These are phyloP conservation scores for Xylaria arbuscula DNA, from an alignment of 2,329 filamentous ascomycete species.

Conservation along the genomic window DNA sequence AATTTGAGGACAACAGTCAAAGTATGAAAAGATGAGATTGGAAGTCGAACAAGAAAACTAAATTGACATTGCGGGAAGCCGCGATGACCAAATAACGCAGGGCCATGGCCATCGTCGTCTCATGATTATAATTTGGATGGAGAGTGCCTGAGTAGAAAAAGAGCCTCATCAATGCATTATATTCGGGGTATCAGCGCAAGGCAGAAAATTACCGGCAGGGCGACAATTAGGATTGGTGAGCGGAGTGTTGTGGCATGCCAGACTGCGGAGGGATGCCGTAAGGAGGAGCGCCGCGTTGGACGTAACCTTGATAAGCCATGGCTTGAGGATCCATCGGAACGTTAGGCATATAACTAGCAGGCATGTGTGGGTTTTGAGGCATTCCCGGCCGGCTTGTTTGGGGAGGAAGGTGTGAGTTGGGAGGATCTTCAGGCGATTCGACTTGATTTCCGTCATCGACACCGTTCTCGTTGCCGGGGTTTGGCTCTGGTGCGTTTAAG, in stretches of 20 bases:
- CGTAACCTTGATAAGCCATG: constrained; percentile 84
- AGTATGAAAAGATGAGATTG: constrained; percentile 45
- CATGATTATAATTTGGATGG: constrained; percentile 53
- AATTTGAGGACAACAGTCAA: constrained; percentile 34
- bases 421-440: constrained; percentile 91
- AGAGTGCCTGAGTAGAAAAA: constrained; percentile 51
- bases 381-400: constrained; percentile 72
- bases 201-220: constrained; percentile 49
- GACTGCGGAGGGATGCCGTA: constrained; percentile 82
- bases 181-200: constrained; percentile 66
- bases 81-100: constrained; percentile 56
- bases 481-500: constrained; percentile 93
- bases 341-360: constrained; percentile 69
- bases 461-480: constrained; percentile 82
- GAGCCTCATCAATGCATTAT: constrained; percentile 63
- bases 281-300: constrained; percentile 74
- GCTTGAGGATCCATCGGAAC: constrained; percentile 81
- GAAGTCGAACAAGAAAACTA: constrained; percentile 43
- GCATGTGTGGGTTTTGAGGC: constrained; percentile 72
- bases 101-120: constrained; percentile 58
- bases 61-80: constrained; percentile 46
- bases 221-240: constrained; percentile 75
- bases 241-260: constrained; percentile 84
- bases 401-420: constrained; percentile 78
- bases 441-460: constrained; percentile 80